A percentile compares a stretch with the other conserved stretches of the same genome.
Evolutionary conservation across 495 filamentous ascomycete genomes (phyloP).

Genomic region (Clohesyomyces aquaticus): DNA sequence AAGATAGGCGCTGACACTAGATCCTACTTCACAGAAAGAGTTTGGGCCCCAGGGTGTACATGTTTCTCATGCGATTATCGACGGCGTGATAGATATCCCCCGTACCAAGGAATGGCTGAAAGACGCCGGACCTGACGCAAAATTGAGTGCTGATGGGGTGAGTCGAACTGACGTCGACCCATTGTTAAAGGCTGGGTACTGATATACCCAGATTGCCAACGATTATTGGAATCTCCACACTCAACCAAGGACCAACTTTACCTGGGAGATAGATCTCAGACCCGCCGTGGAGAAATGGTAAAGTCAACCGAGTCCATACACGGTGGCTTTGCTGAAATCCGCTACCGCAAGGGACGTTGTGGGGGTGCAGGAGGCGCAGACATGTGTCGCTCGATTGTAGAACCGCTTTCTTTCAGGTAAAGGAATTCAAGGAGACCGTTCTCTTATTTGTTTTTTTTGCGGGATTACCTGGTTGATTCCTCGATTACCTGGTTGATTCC

Average conservation of each 20-base stretch:
- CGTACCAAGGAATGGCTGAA: slow-evolving; percentile 63
- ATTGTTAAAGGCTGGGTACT: slow-evolving; percentile 9
- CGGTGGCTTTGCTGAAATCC: background rate
- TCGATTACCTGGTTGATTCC: background rate
- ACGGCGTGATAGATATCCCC: slow-evolving; percentile 87
- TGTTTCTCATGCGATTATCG: slow-evolving; percentile 82
- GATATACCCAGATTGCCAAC: slow-evolving; percentile 73
- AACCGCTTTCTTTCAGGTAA: background rate
- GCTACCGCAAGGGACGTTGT: background rate
- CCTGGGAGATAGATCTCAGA: slow-evolving; percentile 82
- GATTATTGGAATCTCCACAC: slow-evolving; percentile 87
- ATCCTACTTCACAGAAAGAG: no score
- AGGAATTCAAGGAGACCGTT: no score
- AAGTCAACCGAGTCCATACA: background rate
- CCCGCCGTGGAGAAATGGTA: slow-evolving; percentile 79
- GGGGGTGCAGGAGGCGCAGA: background rate
- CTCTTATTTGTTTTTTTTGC: no score
- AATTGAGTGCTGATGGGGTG: slow-evolving; percentile 79
- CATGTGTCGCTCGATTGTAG: background rate
- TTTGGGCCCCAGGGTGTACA: slow-evolving; percentile 90
- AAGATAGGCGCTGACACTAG: no score
- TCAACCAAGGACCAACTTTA: slow-evolving; percentile 78
- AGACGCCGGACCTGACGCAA: slow-evolving; percentile 66
- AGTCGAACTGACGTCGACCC: slow-evolving; percentile 51
- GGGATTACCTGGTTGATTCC: no score